These are phyloP conservation scores for Cicer pinnatifidum DNA, from an alignment of 306 rosid species.

Conservation along the genomic window DNA sequence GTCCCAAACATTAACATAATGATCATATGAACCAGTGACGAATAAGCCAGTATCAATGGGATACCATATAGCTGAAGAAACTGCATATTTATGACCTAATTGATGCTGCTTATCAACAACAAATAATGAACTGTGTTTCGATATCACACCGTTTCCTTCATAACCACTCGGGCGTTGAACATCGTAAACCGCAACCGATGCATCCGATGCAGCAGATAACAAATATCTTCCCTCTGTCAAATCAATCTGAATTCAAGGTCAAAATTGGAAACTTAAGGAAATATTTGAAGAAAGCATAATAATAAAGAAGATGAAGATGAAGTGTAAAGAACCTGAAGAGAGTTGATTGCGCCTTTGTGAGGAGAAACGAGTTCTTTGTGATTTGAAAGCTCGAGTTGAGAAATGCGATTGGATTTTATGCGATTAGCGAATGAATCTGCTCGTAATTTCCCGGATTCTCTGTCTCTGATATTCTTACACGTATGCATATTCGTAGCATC, in stretches of 20 bases:
- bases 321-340: constrained; percentile 63
- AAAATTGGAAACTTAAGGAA: not conserved
- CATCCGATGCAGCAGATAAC: constrained; percentile 81
- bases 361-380: constrained; percentile 73
- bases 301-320: too few relatives aligned
- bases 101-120: constrained; percentile 74
- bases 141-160: constrained; percentile 54
- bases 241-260: constrained; percentile 73
- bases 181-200: constrained; percentile 75
- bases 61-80: constrained; percentile 93
- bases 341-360: constrained; percentile 83
- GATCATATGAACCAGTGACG: constrained; percentile 86
- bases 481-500: constrained; percentile 90
- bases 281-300: not conserved
- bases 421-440: constrained; percentile 66
- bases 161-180: constrained; percentile 66
- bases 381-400: constrained; percentile 67
- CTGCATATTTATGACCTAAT: constrained; percentile 70
- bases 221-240: constrained; percentile 84
- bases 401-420: constrained; percentile 66
- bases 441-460: constrained; percentile 77
- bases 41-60: constrained; percentile 88
- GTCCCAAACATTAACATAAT: constrained; percentile 91
- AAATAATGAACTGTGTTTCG: constrained; percentile 63
- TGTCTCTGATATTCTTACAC: constrained; percentile 93